Conservation (phyloP, 2,329 filamentous ascomycete genomes). For the Pestalotiopsis sp. region DNA sequence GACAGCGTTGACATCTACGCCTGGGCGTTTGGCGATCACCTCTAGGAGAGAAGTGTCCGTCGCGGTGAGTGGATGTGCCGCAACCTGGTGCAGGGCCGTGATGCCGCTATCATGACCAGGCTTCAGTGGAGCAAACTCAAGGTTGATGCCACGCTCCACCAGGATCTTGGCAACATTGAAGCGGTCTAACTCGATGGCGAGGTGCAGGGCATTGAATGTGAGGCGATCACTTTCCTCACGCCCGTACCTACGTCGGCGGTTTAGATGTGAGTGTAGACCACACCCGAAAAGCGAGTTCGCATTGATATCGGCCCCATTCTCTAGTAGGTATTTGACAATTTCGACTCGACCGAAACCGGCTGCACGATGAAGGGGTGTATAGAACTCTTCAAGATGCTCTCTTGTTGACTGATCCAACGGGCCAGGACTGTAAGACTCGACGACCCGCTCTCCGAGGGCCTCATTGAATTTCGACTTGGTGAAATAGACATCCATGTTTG, state of each 20-base stretch:
- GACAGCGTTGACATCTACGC: constrained; percentile 7
- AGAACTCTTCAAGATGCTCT: background rate
- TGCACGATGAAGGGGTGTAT: constrained; percentile 2
- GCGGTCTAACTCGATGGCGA: background rate
- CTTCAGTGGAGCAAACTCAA: background rate
- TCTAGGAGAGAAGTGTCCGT: background rate
- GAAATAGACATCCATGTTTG: background rate
- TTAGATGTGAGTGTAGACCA: background rate
- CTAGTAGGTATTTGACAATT: constrained; percentile 1
- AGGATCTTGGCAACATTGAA: background rate
- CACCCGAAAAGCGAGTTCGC: background rate
- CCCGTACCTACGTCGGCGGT: background rate
- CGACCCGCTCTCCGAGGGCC: too few relatives aligned
- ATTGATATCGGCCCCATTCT: constrained; percentile 7
- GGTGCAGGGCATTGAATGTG: background rate
- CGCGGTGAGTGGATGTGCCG: background rate
- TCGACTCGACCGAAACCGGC: background rate
- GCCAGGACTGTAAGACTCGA: background rate
- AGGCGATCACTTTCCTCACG: background rate
- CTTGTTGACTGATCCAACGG: background rate
- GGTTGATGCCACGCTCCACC: background rate
- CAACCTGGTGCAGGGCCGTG: constrained; percentile 7
- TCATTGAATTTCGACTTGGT: background rate
- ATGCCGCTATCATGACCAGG: background rate
- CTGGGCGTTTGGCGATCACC: constrained; percentile 1